phyloP scores from a whole-genome alignment of 106 monocot genomes.

The Narthecium ossifragum region DNA sequence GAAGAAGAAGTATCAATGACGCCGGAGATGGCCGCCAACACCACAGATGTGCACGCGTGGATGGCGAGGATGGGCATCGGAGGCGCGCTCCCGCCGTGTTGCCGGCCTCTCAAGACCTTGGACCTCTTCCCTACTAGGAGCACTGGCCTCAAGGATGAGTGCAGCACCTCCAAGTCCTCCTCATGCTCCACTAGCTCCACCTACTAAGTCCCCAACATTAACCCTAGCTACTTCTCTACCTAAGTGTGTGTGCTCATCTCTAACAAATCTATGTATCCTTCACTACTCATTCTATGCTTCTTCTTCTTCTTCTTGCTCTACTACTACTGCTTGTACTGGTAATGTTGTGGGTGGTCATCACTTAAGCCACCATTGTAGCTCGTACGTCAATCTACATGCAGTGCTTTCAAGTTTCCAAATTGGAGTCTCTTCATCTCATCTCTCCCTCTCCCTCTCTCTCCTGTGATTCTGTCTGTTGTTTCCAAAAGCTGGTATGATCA shows the following conservation, averaged over 20 bases:
- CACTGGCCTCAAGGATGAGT: conserved; percentile 51
- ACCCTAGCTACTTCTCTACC: too few species aligned
- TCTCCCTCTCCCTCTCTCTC: too few species aligned
- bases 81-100: conserved; percentile 12
- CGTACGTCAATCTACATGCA: conserved; percentile 15
- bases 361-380: not conserved
- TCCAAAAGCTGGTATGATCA: conserved; percentile 3
- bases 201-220: too few species aligned
- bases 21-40: not conserved
- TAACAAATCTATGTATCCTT: too few species aligned
- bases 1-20: not conserved
- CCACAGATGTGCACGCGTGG: not conserved
- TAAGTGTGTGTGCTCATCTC: not conserved
- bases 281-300: not conserved
- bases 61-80: conserved; percentile 2
- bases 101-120: conserved; percentile 48
- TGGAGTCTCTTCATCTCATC: not conserved
- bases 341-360: not conserved
- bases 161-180: conserved; percentile 56
- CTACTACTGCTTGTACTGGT: not conserved
- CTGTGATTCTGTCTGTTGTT: conserved; percentile 5
- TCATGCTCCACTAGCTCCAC: conserved; percentile 55
- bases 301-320: not conserved
- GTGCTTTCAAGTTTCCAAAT: not conserved
- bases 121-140: conserved; percentile 71